Conservation (phyloP, 306 rosid species). For the Astragalus glycyphyllos region DNA sequence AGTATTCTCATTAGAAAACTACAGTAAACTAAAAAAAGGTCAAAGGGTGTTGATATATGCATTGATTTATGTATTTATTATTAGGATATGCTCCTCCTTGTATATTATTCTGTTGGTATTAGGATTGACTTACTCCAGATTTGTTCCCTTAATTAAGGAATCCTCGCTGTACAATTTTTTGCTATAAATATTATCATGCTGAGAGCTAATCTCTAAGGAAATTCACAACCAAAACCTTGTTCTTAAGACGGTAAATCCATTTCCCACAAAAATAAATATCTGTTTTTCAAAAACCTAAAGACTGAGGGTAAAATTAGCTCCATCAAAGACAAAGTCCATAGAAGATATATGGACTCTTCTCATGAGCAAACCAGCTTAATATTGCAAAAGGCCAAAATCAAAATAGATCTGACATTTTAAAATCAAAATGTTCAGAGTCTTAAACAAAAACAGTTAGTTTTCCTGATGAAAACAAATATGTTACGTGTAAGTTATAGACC, state of each 20-base stretch:
- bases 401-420: not conserved
- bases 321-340: not conserved
- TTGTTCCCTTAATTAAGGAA: no score
- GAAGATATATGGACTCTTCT: constrained; percentile 2
- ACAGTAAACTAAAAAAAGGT: not conserved
- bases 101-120: no score
- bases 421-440: not conserved
- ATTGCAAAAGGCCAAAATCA: constrained; percentile 8
- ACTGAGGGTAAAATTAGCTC: constrained; percentile 31
- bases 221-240: no score
- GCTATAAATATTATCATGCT: no score
- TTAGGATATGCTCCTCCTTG: no score
- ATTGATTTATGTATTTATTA: no score
- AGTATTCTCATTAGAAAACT: constrained; percentile 8
- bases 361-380: constrained; percentile 23
- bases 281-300: constrained; percentile 58
- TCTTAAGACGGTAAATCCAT: not conserved
- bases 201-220: no score
- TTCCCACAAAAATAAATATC: constrained; percentile 47
- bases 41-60: not conserved
- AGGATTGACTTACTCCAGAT: no score
- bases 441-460: not conserved
- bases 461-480: constrained; percentile 20
- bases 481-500: not conserved
- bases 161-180: no score